Evolutionary conservation across 352 stramenopile genomes (phyloP), one percentile per base, ranked within the genome.

Genomic region (Vaucheria bursata): DNA sequence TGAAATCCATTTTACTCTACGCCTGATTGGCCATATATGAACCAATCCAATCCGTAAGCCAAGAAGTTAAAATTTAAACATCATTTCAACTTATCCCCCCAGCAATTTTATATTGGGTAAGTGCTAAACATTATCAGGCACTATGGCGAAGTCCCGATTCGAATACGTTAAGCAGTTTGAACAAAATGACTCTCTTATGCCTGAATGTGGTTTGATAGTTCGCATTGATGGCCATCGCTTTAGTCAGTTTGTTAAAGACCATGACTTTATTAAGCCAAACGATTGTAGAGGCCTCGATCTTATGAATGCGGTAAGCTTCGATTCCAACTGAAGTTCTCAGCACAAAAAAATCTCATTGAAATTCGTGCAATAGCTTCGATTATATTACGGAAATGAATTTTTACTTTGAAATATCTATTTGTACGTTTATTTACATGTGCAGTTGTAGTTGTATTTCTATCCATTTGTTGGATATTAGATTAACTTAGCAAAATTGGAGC

Each of bases 151-250:
- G 33, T 79, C 70, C 69, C 71, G 69, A 25, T 82, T 82, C 59
- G 66, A 82, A 40, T 82, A 82, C 32, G 77, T 82, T 18, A 82
- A 78, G 38, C 73, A 78, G 35, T 82, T 82, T 36, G 77, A 82
- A 39, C 77, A 80, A 6, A 18, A 50, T 8, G 77, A 82, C 64
- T 25, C 45, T 3, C 59, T 82, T 6, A 7, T 82, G 29, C 77
- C 77, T 1, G 77, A 78, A 25, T 75, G 70, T 0, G 77, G 66
- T 38, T 37, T 82, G 36, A 33, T 82, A 7, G 73, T 78, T 8
- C 39, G 77, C 34, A 53, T 82, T 25, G 77, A 82, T 38, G 77
- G 77, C 12, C 77, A 82, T 34, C 71, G 66, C 32, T 82, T 82
- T 49, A 82, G 71, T n/a, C 75, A 68, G n/a, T 82, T 82, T 33